A percentile compares a stretch with the other conserved stretches of the same genome.
Conservation (phyloP, 2,329 filamentous ascomycete genomes). For the Phialocephala sp. region DNA sequence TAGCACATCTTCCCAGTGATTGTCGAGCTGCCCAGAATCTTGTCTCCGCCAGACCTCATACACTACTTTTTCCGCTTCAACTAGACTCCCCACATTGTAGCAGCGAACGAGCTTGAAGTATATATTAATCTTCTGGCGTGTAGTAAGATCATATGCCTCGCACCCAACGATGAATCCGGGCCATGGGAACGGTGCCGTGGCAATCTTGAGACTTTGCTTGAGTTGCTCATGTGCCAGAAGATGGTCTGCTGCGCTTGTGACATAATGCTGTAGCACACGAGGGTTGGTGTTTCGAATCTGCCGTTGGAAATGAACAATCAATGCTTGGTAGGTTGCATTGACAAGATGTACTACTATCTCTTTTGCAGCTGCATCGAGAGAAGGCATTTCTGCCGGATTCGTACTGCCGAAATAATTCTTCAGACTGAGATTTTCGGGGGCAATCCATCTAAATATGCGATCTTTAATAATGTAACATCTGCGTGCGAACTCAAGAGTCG, state of each 20-base stretch:
- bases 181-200: slow-evolving; percentile 24
- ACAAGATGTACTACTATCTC: slow-evolving; percentile 25
- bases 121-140: slow-evolving; percentile 22
- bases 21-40: slow-evolving; percentile 20
- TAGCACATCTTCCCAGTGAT: slow-evolving; percentile 25
- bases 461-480: slow-evolving; percentile 26
- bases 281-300: slow-evolving; percentile 27
- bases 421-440: slow-evolving; percentile 19
- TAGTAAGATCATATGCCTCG: slow-evolving; percentile 23
- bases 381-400: not conserved
- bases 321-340: slow-evolving; percentile 25
- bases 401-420: slow-evolving; percentile 10
- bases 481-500: slow-evolving; percentile 20
- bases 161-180: slow-evolving; percentile 28
- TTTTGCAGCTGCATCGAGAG: slow-evolving; percentile 11
- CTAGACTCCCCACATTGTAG: slow-evolving; percentile 25
- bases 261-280: slow-evolving; percentile 27
- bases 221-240: slow-evolving; percentile 25
- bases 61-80: slow-evolving; percentile 25
- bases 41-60: slow-evolving; percentile 28
- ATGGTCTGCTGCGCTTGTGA: slow-evolving; percentile 25
- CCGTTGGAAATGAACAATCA: slow-evolving; percentile 28
- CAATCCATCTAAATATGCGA: slow-evolving; percentile 26
- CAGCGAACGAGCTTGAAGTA: slow-evolving; percentile 22
- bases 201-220: slow-evolving; percentile 21